Evolutionary conservation across 495 filamentous ascomycete species (phyloP), one percentile per base, ranked within the genome.

Genomic region (Umbilicaria muhlenbergii): DNA sequence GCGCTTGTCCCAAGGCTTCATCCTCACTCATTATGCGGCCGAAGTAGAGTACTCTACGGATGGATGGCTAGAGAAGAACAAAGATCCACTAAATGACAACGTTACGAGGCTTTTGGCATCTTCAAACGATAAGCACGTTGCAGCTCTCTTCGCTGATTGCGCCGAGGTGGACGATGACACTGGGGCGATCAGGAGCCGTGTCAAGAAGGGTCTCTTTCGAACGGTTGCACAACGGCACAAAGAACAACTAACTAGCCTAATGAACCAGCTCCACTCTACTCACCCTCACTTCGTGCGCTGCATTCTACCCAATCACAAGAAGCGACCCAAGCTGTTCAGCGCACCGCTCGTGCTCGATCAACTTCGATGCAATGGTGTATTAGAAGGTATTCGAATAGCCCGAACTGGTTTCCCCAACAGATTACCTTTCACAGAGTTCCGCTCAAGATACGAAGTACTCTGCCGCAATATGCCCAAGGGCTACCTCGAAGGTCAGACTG

Each of bases 251-350:
- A 84, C 85, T 1, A 94, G 80, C 45, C 67, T 99, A 42, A 99
- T 99, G 92, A 71, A 70, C n/a, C 86, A 95, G 54, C 74, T 99
- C 13, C 78, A 96, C 55, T 87, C 81, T 0, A 99, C 92, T 3
- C 92, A 99, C 58, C 92, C 92, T 35, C 92, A 99, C 61, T 99
- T 99, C 55, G 92, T 96, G 2, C 80, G 92, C 18, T 99, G 92
- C 54, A 99, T 99, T 47, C 75, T 99, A 39, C 92, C 92, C 12
- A 99, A 99, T 55, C 91, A 99, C 68, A 93, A 89, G 63, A 99
- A 99, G 59, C 73, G 80, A n/a, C 85, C 92, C 2, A 96, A 95
- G 63, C 81, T 86, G 59, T 78, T 95, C 53, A 81, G 82, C 52
- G 83, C 84, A 1, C 77, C 84, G 2, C 70, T 96, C 5, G 92